These are phyloP conservation scores for Phytophthora hibernalis DNA, from an alignment of 352 stramenopile genomes.

Conservation along the genomic window DNA sequence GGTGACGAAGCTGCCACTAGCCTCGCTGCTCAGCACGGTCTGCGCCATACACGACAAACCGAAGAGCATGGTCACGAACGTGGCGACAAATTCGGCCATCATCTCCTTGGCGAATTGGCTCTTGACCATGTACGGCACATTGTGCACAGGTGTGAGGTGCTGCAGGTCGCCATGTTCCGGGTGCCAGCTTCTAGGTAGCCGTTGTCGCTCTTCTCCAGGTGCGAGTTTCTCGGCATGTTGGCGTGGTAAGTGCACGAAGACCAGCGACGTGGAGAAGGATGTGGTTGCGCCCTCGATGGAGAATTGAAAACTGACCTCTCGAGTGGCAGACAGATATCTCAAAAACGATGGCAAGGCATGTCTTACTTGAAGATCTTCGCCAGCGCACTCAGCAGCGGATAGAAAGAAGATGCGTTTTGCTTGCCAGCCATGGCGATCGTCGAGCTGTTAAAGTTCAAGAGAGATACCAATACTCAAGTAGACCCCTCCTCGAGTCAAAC, in stretches of 20 bases:
- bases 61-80: slow-evolving; percentile 39
- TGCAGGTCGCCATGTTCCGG: slow-evolving; percentile 16
- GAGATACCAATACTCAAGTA: not conserved
- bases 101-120: slow-evolving; percentile 49
- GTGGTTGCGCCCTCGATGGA: slow-evolving; percentile 9
- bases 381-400: slow-evolving; percentile 15
- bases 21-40: slow-evolving; percentile 25
- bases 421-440: not conserved
- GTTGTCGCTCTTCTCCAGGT: slow-evolving; percentile 33
- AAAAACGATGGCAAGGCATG: not conserved
- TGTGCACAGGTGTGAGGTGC: slow-evolving; percentile 21
- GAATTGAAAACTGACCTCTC: slow-evolving; percentile 33
- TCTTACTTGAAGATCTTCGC: not conserved
- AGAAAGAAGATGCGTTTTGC: not conserved
- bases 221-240: slow-evolving; percentile 26
- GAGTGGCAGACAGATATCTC: not conserved
- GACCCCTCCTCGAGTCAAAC: slow-evolving; percentile 1
- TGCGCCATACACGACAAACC: slow-evolving; percentile 30
- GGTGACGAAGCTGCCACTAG: slow-evolving; percentile 30
- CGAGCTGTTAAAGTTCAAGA: slow-evolving; percentile 21
- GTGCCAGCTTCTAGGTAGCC: slow-evolving; percentile 28
- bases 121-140: slow-evolving; percentile 44
- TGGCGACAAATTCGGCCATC: slow-evolving; percentile 40
- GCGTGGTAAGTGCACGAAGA: not conserved
- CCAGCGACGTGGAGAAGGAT: not conserved